Conservation (phyloP, 73 alveolate genomes). For the Blepharisma japonicum region DNA sequence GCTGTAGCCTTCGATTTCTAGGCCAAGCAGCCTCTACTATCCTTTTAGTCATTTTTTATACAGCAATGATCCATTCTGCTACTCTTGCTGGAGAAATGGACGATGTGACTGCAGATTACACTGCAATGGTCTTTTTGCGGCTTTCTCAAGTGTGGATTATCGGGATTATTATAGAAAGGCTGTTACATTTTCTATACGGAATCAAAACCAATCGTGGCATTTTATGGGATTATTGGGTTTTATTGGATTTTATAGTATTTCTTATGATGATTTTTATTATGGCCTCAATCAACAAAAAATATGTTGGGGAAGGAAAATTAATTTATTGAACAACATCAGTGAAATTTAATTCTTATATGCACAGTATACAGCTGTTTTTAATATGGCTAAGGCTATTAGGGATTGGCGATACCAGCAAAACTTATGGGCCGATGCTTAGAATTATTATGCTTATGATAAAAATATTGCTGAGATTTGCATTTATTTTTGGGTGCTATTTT, state of each 20-base stretch:
- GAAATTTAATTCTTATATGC: slow-evolving; percentile 22
- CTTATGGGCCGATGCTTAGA: slow-evolving; percentile 31
- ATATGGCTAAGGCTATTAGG: slow-evolving; percentile 1
- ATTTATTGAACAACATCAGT: background rate
- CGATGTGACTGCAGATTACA: background rate
- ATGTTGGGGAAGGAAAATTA: slow-evolving; percentile 11
- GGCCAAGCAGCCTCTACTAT: background rate
- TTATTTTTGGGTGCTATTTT: background rate
- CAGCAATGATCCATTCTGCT: background rate
- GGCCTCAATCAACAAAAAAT: slow-evolving; percentile 2
- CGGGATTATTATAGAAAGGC: slow-evolving; percentile 13
- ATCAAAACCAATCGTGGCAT: background rate
- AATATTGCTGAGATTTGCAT: background rate
- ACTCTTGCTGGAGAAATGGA: background rate
- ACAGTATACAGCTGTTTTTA: background rate
- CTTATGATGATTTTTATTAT: background rate
- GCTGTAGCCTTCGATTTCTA: slow-evolving; percentile 10
- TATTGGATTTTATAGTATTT: slow-evolving; percentile 18
- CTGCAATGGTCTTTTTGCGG: background rate
- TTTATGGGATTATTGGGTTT: slow-evolving; percentile 12
- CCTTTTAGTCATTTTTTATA: slow-evolving; percentile 19
- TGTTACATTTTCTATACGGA: background rate
- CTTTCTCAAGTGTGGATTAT: slow-evolving; percentile 23
- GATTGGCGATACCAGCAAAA: background rate
- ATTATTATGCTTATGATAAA: background rate